Conservation (phyloP, 1,284 basidiomycete species). For the Cystobasidium slooffiae region DNA sequence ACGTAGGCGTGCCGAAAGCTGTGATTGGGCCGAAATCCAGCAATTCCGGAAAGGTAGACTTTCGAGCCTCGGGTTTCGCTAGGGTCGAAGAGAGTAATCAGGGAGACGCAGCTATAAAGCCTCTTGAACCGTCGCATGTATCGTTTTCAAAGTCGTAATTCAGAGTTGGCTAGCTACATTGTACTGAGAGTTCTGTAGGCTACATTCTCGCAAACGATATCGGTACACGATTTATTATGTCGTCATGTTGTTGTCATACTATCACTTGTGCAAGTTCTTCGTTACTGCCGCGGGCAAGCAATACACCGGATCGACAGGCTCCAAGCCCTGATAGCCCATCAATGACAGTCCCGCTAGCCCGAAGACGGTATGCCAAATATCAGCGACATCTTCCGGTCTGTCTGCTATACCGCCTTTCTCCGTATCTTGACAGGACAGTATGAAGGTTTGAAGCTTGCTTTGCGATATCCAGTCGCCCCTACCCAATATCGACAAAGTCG, state of each 20-base stretch:
- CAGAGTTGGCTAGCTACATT: no score
- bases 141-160: no score
- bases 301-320: constrained; percentile 89
- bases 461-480: constrained; percentile 88
- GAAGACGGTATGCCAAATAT: constrained; percentile 95
- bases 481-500: constrained; percentile 80
- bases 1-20: constrained; percentile 1
- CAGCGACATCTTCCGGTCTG: constrained; percentile 87
- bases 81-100: no score
- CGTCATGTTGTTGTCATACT: neutral
- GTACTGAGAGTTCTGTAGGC: no score
- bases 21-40: neutral
- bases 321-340: constrained; percentile 81
- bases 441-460: constrained; percentile 78
- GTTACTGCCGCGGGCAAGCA: constrained; percentile 88
- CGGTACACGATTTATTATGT: neutral
- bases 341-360: constrained; percentile 89
- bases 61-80: no score
- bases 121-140: no score
- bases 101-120: no score
- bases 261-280: constrained; percentile 58
- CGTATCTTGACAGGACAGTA: constrained; percentile 87
- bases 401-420: constrained; percentile 94
- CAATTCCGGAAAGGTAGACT: no score
- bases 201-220: no score